A percentile compares a stretch with the other conserved stretches of the same genome.
These are phyloP conservation scores for Xylariaceae sp. DNA, from an alignment of 2,329 filamentous ascomycete species.

Conservation along the genomic window DNA sequence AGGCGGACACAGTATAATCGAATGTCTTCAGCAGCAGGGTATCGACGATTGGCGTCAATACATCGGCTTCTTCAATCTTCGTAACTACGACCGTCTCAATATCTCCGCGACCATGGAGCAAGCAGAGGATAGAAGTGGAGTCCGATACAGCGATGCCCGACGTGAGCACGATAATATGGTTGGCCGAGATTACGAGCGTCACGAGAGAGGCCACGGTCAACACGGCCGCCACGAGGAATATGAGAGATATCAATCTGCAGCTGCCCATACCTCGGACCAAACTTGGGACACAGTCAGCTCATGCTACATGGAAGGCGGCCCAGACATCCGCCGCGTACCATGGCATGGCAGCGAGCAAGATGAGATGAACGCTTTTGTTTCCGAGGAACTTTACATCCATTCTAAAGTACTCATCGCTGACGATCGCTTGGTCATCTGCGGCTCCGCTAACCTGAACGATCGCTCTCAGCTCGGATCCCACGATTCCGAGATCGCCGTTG, in stretches of 20 bases:
- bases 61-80: slow-evolving; percentile 80
- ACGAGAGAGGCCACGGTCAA: slow-evolving; percentile 28
- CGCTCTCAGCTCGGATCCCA: slow-evolving; percentile 79
- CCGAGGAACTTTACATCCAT: slow-evolving; percentile 70
- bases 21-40: slow-evolving; percentile 60
- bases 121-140: slow-evolving; percentile 59
- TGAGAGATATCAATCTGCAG: slow-evolving; percentile 68
- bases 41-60: slow-evolving; percentile 66
- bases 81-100: slow-evolving; percentile 82
- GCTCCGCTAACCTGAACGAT: slow-evolving; percentile 89
- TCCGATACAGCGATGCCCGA: slow-evolving; percentile 64
- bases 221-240: slow-evolving; percentile 40
- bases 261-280: slow-evolving; percentile 48
- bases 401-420: slow-evolving; percentile 87
- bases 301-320: slow-evolving; percentile 79
- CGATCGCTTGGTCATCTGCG: slow-evolving; percentile 80
- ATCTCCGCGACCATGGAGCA: slow-evolving; percentile 56
- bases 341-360: slow-evolving; percentile 53
- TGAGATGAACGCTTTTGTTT: slow-evolving; percentile 59
- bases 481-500: slow-evolving; percentile 85
- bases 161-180: slow-evolving; percentile 59
- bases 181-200: slow-evolving; percentile 36
- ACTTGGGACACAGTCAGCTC: slow-evolving; percentile 73
- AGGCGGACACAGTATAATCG: slow-evolving; percentile 73
- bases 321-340: slow-evolving; percentile 58